These are phyloP conservation scores for Athelia psychrophila DNA, from an alignment of 1,284 basidiomycete genomes.

Conservation along the genomic window DNA sequence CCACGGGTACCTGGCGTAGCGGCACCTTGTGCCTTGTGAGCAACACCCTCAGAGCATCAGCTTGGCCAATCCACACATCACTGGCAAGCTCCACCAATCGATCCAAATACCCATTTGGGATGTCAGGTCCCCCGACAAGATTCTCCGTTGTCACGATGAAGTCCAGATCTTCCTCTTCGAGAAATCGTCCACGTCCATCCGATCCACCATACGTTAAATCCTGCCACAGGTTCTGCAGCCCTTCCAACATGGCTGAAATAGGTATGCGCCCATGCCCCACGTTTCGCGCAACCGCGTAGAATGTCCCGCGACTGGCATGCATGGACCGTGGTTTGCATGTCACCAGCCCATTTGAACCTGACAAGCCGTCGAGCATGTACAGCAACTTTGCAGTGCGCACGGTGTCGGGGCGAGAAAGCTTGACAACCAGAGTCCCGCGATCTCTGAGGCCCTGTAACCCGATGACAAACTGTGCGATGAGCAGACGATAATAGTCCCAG, in stretches of 20 bases:
- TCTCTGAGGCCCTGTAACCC: slow-evolving; percentile 21
- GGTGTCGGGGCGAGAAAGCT: slow-evolving; percentile 27
- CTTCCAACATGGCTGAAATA: neutral
- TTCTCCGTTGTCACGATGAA: slow-evolving; percentile 25
- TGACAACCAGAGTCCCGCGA: slow-evolving; percentile 30
- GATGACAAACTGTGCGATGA: slow-evolving; percentile 29
- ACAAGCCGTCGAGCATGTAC: slow-evolving; percentile 27
- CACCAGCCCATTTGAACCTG: slow-evolving; percentile 14
- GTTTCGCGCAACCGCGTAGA: slow-evolving; percentile 25
- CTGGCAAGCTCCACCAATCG: slow-evolving; percentile 9
- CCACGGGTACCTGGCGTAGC: no score
- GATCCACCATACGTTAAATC: slow-evolving; percentile 7
- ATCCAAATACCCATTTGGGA: slow-evolving; percentile 10
- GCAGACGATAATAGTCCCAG: slow-evolving; percentile 20
- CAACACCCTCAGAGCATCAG: neutral
- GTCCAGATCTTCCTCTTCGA: slow-evolving; percentile 14
- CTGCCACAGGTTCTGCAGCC: slow-evolving; percentile 11
- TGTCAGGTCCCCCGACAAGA: slow-evolving; percentile 12
- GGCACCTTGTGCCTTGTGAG: no score
- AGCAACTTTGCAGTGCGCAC: slow-evolving; percentile 26
- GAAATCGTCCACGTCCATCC: slow-evolving; percentile 2
- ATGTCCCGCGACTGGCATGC: slow-evolving; percentile 23
- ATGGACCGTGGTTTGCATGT: slow-evolving; percentile 29
- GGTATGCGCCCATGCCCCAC: slow-evolving; percentile 12
- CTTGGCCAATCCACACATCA: slow-evolving; percentile 3